These are phyloP conservation scores for Arbutus unedo DNA, from an alignment of 148 eudicot species.

Conservation along the genomic window DNA sequence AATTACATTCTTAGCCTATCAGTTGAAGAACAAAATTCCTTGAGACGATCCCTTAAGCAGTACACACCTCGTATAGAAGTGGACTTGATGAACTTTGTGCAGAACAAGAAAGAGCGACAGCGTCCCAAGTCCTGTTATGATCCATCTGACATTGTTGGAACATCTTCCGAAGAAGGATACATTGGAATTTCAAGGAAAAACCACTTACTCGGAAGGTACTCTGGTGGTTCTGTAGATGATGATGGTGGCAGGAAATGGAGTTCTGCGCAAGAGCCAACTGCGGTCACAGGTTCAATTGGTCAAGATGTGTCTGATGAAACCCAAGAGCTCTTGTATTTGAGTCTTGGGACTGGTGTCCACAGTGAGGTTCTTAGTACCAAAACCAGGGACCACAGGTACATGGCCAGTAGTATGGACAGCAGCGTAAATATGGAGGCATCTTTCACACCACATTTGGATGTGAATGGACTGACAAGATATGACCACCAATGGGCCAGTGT, in stretches of 20 bases:
- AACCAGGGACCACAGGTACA: constrained; percentile 43
- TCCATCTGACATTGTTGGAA: constrained; percentile 76
- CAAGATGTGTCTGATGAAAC: constrained; percentile 51
- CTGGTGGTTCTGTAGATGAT: constrained; percentile 68
- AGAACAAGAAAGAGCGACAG: constrained; percentile 81
- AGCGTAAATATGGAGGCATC: constrained; percentile 33
- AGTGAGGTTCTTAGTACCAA: constrained; percentile 44
- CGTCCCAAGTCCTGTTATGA: constrained; percentile 82
- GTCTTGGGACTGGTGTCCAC: constrained; percentile 40
- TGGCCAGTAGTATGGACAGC: constrained; percentile 34
- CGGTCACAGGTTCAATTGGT: constrained; percentile 34
- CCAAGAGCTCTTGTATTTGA: constrained; percentile 41
- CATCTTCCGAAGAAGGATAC: constrained; percentile 92
- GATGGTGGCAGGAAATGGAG: constrained; percentile 84
- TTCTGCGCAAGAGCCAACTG: constrained; percentile 56
- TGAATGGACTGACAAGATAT: constrained; percentile 52
- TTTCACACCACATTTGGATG: constrained; percentile 48
- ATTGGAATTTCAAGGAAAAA: constrained; percentile 64
- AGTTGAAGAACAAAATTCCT: constrained; percentile 89
- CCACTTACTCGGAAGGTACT: constrained; percentile 65
- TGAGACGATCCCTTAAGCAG: constrained; percentile 92
- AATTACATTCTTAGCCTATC: constrained; percentile 84
- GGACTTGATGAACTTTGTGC: constrained; percentile 89
- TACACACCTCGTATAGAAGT: constrained; percentile 98
- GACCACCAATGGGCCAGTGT: constrained; percentile 40